Percentiles rank a stretch among this genome's conserved stretches.
Conservation (phyloP, 148 eudicot species). For the Chenopodium berlandieri region DNA sequence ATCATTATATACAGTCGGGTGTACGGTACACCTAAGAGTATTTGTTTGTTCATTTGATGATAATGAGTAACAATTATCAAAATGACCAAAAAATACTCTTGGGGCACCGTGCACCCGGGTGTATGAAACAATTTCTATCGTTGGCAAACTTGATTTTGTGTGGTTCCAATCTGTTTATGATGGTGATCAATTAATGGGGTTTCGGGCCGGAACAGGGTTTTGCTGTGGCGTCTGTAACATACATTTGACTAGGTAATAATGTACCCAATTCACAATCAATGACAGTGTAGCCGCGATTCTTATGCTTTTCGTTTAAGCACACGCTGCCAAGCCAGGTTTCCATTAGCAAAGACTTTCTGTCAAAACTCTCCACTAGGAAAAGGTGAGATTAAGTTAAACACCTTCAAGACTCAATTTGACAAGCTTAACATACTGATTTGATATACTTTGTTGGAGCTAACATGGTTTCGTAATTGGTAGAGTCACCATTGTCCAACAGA, state of each 20-base stretch:
- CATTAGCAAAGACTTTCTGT: background rate
- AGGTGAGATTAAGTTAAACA: slow-evolving; percentile 17
- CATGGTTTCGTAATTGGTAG: background rate
- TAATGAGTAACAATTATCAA: no score
- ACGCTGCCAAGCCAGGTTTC: background rate
- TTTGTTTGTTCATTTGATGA: no score
- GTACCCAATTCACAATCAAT: slow-evolving; percentile 16
- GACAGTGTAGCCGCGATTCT: background rate
- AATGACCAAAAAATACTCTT: no score
- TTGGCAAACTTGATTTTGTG: background rate
- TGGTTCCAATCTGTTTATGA: background rate
- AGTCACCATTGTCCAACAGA: slow-evolving; percentile 34
- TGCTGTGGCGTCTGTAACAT: slow-evolving; percentile 6
- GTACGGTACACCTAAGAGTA: no score
- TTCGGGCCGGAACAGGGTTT: background rate
- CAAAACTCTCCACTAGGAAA: slow-evolving; percentile 7
- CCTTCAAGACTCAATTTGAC: background rate
- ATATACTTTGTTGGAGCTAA: background rate
- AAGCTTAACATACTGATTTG: background rate
- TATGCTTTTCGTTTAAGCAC: background rate
- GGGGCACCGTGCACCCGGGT: no score
- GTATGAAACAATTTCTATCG: no score
- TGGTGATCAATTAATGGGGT: background rate
- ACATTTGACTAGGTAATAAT: background rate
- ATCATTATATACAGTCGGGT: no score